Percentiles rank a stretch among this genome's conserved stretches.
Evolutionary conservation across 345 rosid species (phyloP).

Genomic region (Citrus unshiu): DNA sequence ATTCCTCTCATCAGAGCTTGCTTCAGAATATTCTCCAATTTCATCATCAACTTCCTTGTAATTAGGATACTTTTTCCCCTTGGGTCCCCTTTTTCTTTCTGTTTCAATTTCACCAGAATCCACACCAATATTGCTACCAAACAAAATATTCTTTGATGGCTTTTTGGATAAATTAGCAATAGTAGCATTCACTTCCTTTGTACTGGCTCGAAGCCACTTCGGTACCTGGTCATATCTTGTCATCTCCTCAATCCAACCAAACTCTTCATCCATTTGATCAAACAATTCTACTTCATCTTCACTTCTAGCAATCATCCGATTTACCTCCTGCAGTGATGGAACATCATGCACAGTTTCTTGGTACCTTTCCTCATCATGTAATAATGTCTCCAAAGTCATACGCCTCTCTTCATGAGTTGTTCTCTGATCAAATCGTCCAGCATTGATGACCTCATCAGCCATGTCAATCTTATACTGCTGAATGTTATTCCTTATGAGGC

Average conservation of each 20-base stretch:
- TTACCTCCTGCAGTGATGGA: constrained; percentile 92
- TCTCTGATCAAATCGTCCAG: constrained; percentile 99
- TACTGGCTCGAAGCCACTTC: constrained; percentile 92
- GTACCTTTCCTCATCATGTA: constrained; percentile 98
- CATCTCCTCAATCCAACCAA: constrained; percentile 95
- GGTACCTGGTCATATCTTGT: constrained; percentile 90
- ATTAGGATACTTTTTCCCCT: constrained; percentile 75
- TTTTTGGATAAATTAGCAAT: constrained; percentile 83
- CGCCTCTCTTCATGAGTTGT: constrained; percentile 99
- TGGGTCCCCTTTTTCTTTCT: constrained; percentile 90
- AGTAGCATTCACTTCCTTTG: constrained; percentile 70
- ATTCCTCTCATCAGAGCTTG: constrained; percentile 83
- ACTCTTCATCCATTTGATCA: constrained; percentile 99
- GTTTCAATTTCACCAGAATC: constrained; percentile 57
- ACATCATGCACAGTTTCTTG: constrained; percentile 99
- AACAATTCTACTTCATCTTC: constrained; percentile 90
- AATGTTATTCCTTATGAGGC: constrained; percentile 97
- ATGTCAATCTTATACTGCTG: constrained; percentile 99
- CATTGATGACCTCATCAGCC: constrained; percentile 99
- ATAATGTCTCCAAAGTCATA: constrained; percentile 89
- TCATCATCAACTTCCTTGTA: constrained; percentile 96
- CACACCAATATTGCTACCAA: constrained; percentile 39
- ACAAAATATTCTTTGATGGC: constrained; percentile 67
- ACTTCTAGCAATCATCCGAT: constrained; percentile 97
- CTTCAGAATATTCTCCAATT: constrained; percentile 81